Evolutionary conservation across 192 early-diverging fungal genomes (phyloP), one percentile per base, ranked within the genome.

Genomic region (Chytriomyces sp.): DNA sequence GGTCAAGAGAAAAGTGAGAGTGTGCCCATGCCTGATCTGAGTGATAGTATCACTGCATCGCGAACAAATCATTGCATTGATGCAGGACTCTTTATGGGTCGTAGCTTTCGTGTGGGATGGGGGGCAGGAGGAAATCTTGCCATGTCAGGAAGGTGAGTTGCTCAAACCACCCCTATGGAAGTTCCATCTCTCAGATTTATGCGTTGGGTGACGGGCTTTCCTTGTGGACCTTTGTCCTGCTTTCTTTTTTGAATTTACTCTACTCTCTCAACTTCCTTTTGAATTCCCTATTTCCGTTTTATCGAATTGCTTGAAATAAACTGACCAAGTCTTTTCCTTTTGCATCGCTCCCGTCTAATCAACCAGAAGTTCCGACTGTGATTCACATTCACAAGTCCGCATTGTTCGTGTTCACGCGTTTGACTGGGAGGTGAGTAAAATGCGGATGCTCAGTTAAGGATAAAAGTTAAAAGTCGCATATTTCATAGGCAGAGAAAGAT

Each of bases 101-200:
- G 94, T 50, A 91, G 89, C 69, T 96, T 91, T 72, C 88, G 95
- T 59, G 95, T 92, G 0, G 92, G 94, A 0, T 98, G 94, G 91
- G 94, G 93, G 0, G 89, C 91, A 0, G 88, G 88, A 66, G 95
- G 94, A 13, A 75, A 83, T 57, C 85, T 95, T 45, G 90, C 90
- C 0, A 84, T 86, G 3, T 79, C 86, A 35, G 91, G 91, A 49
- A 87, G 77, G 84, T 82, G 75, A 85, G 77, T 64, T 43, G 16
- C 35, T 64, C 63, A 16, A 16, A 20, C 11, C 63, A 16, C 35
- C 53, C 63, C 24, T 50, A 9, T 26, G 13, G 69, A 24, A 35
- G 69, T 24, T 10, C 24, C 26, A 45, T 68, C 1, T 68, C 11
- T 68, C 16, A 35, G 35, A 16, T 68, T 68, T 13, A 16, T 68